Percentiles rank a stretch among this genome's conserved stretches.
Conservation (phyloP, 2,329 filamentous ascomycete species). For the Amauroascus verrucosus region DNA sequence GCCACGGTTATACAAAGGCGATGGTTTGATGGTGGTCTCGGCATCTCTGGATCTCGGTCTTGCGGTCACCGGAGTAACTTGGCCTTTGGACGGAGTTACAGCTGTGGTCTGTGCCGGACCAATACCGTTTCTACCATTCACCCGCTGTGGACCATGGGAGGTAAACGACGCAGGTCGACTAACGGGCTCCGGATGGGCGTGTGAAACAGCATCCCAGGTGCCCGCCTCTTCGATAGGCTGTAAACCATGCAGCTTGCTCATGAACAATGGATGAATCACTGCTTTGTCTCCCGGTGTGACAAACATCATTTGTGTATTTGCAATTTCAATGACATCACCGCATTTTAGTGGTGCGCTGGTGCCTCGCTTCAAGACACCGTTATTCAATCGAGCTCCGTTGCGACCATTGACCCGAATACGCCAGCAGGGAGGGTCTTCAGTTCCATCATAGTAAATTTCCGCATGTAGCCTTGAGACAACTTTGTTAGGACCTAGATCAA, state of each 20-base stretch:
- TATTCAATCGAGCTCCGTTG: conserved; percentile 82
- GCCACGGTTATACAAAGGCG: conserved; percentile 40
- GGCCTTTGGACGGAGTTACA: conserved; percentile 36
- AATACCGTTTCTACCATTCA: conserved; percentile 3
- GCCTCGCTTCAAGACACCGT: conserved; percentile 57
- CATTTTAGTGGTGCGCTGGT: conserved; percentile 59
- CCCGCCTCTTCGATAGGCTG: conserved; percentile 26
- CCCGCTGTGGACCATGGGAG: not conserved
- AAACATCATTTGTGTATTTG: conserved; percentile 96
- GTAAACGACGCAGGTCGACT: conserved; percentile 5
- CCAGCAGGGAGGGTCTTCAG: conserved; percentile 56
- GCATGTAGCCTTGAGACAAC: conserved; percentile 70
- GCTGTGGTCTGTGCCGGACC: not conserved
- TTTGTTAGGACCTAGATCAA: conserved; percentile 79
- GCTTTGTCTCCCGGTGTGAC: conserved; percentile 72
- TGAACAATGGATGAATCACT: conserved; percentile 57
- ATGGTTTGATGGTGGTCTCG: conserved; percentile 28
- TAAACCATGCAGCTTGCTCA: conserved; percentile 52
- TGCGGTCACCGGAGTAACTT: conserved; percentile 22
- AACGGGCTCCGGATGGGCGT: conserved; percentile 28
- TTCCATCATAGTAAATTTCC: conserved; percentile 61
- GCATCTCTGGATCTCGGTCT: conserved; percentile 15
- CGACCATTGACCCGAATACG: conserved; percentile 77
- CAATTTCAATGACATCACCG: conserved; percentile 84
- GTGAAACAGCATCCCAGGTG: conserved; percentile 30